Percentiles rank a stretch among this genome's conserved stretches.
phyloP scores from a whole-genome alignment of 169 alveolate species.

The Prorocentrum cordatum region DNA sequence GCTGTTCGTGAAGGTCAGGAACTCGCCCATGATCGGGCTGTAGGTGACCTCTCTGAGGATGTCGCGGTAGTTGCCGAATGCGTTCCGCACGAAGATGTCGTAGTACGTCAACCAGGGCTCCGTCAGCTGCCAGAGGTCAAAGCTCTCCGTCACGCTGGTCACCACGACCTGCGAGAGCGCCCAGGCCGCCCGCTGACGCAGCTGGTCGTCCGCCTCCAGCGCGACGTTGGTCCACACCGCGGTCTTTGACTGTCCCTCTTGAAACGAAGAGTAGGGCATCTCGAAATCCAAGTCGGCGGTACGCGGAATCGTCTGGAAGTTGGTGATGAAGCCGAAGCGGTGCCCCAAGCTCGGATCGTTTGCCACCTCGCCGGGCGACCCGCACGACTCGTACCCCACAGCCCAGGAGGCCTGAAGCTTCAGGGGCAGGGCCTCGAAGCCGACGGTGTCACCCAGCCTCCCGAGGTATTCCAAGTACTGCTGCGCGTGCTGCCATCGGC shows the following conservation, averaged over 20 bases:
- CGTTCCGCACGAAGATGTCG: slow-evolving; percentile 54
- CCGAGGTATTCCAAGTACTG: neutral
- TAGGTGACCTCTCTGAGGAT: slow-evolving; percentile 43
- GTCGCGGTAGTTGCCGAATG: slow-evolving; percentile 37
- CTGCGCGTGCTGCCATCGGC: neutral
- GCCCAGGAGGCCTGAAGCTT: no score
- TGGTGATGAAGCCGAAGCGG: no score
- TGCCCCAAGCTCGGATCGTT: neutral
- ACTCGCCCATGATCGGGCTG: slow-evolving; percentile 48
- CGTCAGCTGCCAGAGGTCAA: no score
- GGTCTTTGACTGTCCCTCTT: neutral
- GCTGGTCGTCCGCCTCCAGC: slow-evolving; percentile 24
- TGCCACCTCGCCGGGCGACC: slow-evolving; percentile 66
- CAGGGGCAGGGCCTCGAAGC: no score
- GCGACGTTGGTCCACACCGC: slow-evolving; percentile 57
- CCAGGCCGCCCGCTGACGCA: slow-evolving; percentile 56
- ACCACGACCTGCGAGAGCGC: slow-evolving; percentile 55
- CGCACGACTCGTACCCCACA: no score
- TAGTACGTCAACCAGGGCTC: slow-evolving; percentile 43
- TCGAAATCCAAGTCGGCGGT: no score
- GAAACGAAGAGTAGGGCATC: slow-evolving; percentile 27
- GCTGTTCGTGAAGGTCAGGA: slow-evolving; percentile 15
- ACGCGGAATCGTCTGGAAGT: no score
- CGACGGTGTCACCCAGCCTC: no score
- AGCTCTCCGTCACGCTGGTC: no score